These are phyloP conservation scores for Solanum gandarillasii DNA, from an alignment of 257 asterid species.

Conservation along the genomic window DNA sequence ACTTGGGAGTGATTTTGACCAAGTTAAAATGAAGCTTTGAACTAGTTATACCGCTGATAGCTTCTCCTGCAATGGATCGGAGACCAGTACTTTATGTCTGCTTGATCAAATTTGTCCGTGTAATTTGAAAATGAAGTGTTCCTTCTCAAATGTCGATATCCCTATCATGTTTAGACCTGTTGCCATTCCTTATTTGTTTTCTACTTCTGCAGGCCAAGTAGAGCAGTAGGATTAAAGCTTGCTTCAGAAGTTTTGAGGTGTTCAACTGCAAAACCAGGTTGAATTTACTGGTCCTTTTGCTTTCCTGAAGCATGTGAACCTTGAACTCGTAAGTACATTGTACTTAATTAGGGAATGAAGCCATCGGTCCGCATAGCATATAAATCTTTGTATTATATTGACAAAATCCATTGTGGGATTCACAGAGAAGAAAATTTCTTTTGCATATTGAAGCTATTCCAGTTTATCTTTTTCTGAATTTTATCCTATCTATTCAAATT, in stretches of 20 bases:
- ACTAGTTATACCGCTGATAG: background rate
- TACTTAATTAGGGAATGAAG: conserved; percentile 49
- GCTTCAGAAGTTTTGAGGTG: conserved; percentile 6
- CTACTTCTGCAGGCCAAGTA: conserved; percentile 11
- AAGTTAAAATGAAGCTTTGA: background rate
- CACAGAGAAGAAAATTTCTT: background rate
- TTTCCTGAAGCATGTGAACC: conserved; percentile 21
- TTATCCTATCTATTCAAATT: background rate
- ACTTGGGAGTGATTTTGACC: background rate
- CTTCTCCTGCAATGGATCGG: background rate
- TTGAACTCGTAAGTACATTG: conserved; percentile 11
- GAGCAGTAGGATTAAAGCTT: conserved; percentile 9
- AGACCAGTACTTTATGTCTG: background rate
- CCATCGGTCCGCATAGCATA: conserved; percentile 47
- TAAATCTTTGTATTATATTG: conserved; percentile 22
- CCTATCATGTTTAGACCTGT: background rate
- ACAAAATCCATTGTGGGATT: conserved; percentile 14
- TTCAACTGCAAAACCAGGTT: conserved; percentile 6
- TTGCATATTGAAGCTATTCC: conserved; percentile 3
- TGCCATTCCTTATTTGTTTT: background rate
- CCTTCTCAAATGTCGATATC: background rate
- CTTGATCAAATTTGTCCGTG: background rate
- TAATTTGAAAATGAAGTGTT: background rate
- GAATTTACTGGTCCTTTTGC: conserved; percentile 14
- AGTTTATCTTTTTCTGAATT: background rate